These are phyloP conservation scores for Tulasnella sp. DNA, from an alignment of 768 basidiomycete genomes.

Conservation along the genomic window DNA sequence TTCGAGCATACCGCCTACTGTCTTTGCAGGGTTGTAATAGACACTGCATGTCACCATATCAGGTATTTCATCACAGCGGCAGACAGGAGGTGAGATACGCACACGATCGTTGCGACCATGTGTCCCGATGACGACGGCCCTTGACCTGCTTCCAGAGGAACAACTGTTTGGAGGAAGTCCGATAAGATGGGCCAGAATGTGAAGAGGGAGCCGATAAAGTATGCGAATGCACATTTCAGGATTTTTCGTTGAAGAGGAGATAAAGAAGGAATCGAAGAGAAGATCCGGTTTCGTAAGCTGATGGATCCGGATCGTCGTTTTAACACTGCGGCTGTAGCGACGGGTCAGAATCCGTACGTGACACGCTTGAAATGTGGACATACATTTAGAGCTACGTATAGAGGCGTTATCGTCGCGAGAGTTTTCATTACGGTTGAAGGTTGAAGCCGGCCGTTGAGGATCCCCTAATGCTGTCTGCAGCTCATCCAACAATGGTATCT, in stretches of 20 bases:
- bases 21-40: conserved; percentile 91
- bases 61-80: conserved; percentile 23
- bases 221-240: conserved; percentile 84
- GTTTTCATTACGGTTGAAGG: no score
- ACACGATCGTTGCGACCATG: conserved; percentile 84
- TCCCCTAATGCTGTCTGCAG: no score
- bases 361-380: no score
- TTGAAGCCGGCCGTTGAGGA: no score
- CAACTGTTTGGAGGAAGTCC: conserved; percentile 49
- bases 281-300: neutral
- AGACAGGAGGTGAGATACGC: conserved; percentile 24
- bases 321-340: no score
- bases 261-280: conserved; percentile 23
- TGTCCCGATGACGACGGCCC: conserved; percentile 72
- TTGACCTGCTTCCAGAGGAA: conserved; percentile 38
- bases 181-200: conserved; percentile 77
- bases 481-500: no score
- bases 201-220: conserved; percentile 83
- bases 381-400: no score
- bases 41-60: conserved; percentile 28
- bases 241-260: conserved; percentile 46
- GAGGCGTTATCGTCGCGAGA: no score
- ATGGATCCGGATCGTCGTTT: no score
- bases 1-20: conserved; percentile 85
- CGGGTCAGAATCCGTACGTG: no score